These are phyloP conservation scores for Hysterangium stoloniferum DNA, from an alignment of 768 basidiomycete genomes.

Conservation along the genomic window DNA sequence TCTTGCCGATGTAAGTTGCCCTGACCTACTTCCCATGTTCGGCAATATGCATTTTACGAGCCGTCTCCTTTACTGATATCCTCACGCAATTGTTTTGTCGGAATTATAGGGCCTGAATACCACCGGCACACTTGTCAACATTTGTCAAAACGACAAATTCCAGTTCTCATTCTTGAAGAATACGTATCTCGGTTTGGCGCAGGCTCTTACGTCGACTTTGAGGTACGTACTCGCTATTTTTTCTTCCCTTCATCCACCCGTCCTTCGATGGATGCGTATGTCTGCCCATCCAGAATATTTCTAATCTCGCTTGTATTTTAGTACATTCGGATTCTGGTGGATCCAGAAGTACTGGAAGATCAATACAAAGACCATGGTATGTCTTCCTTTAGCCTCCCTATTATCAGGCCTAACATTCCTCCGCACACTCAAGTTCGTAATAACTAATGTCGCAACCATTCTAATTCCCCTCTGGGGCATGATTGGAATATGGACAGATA, in stretches of 20 bases:
- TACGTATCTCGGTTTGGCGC: constrained; percentile 69
- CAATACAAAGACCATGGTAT: constrained; percentile 72
- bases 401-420: constrained; percentile 21
- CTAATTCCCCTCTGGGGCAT: constrained; percentile 81
- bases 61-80: too few species aligned
- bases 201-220: constrained; percentile 64
- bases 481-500: constrained; percentile 76
- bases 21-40: constrained; percentile 7
- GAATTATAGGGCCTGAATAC: constrained; percentile 82
- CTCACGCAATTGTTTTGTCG: neutral
- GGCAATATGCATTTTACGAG: neutral
- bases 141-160: constrained; percentile 79
- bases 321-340: constrained; percentile 77
- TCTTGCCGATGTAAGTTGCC: constrained; percentile 57
- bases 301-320: constrained; percentile 26
- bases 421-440: too few species aligned
- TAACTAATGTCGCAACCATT: constrained; percentile 70
- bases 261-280: neutral
- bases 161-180: constrained; percentile 74
- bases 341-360: constrained; percentile 75
- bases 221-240: constrained; percentile 10
- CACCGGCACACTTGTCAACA: constrained; percentile 63
- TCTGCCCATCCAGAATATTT: too few species aligned
- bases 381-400: constrained; percentile 7
- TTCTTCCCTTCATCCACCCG: neutral